phyloP scores from a whole-genome alignment of 2,329 filamentous ascomycete species.

The Ceratocystis diversiconidia region DNA sequence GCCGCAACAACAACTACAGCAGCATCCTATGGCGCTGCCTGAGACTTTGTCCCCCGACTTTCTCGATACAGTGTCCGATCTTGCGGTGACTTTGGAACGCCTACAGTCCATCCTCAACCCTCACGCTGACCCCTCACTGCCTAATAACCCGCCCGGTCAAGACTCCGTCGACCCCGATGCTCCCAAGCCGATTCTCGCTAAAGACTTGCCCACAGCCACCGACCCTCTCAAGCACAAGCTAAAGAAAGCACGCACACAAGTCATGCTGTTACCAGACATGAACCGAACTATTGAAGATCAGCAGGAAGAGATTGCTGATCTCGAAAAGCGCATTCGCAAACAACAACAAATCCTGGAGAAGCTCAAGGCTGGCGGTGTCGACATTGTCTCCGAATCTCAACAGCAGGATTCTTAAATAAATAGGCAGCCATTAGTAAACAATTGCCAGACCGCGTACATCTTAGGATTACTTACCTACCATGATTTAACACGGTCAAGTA shows the following conservation, averaged over 20 bases:
- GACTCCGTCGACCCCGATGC: conserved; percentile 20
- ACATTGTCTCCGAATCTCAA: conserved; percentile 25
- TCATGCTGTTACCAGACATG: conserved; percentile 56
- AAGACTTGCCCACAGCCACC: conserved; percentile 66
- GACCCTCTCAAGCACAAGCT: conserved; percentile 72
- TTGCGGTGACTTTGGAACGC: conserved; percentile 63
- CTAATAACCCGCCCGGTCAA: neutral
- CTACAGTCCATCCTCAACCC: conserved; percentile 37
- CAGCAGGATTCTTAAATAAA: conserved; percentile 6
- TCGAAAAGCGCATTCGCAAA: conserved; percentile 48
- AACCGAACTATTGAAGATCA: conserved; percentile 52
- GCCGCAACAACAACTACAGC: conserved; percentile 10
- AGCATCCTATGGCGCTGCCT: conserved; percentile 38
- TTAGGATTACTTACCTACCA: neutral
- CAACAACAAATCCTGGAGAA: conserved; percentile 46
- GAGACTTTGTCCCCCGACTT: conserved; percentile 61
- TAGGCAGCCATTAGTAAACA: no score
- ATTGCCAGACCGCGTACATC: neutral
- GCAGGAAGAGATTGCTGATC: conserved; percentile 50
- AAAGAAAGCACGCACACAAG: conserved; percentile 56
- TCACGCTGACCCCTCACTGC: conserved; percentile 21
- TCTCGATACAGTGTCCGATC: conserved; percentile 73
- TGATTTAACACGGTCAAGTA: neutral
- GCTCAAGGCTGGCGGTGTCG: conserved; percentile 37
- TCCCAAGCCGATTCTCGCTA: conserved; percentile 35